Percentiles rank a stretch among this genome's conserved stretches.
These are phyloP conservation scores for Aspergillus sp. DNA, from an alignment of 2,329 filamentous ascomycete genomes.

Conservation along the genomic window DNA sequence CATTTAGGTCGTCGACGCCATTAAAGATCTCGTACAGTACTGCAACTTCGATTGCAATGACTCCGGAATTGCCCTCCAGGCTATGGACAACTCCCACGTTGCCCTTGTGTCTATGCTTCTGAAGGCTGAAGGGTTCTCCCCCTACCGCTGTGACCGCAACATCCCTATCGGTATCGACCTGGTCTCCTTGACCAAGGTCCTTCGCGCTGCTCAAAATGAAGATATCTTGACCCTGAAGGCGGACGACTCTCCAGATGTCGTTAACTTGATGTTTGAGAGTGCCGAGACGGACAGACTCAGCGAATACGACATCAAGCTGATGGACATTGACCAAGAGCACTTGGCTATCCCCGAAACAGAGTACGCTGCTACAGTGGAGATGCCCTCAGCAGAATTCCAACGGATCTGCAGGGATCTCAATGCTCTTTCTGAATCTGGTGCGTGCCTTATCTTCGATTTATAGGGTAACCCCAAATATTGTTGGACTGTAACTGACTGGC, in stretches of 20 bases:
- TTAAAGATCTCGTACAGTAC: slow-evolving; percentile 98
- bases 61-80: slow-evolving; percentile 94
- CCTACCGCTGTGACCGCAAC: slow-evolving; percentile 98
- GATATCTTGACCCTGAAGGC: slow-evolving; percentile 96
- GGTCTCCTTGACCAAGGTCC: slow-evolving; percentile 92
- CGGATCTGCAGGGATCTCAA: slow-evolving; percentile 91
- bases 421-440: slow-evolving; percentile 93
- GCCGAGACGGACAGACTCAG: slow-evolving; percentile 82
- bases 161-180: slow-evolving; percentile 98
- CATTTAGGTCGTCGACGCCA: slow-evolving; percentile 86
- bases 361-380: slow-evolving; percentile 84
- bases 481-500: neutral
- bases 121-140: slow-evolving; percentile 89
- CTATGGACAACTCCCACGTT: slow-evolving; percentile 99
- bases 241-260: slow-evolving; percentile 90
- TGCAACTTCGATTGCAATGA: slow-evolving; percentile 99
- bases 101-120: slow-evolving; percentile 99
- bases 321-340: slow-evolving; percentile 99
- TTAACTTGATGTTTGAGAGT: slow-evolving; percentile 96
- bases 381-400: slow-evolving; percentile 89
- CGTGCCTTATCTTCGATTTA: slow-evolving; percentile 51
- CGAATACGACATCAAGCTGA: slow-evolving; percentile 99
- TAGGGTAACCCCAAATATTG: neutral
- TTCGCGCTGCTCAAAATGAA: slow-evolving; percentile 89
- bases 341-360: slow-evolving; percentile 99